phyloP scores from a whole-genome alignment of 257 asterid species.

The Solanum microdontum region DNA sequence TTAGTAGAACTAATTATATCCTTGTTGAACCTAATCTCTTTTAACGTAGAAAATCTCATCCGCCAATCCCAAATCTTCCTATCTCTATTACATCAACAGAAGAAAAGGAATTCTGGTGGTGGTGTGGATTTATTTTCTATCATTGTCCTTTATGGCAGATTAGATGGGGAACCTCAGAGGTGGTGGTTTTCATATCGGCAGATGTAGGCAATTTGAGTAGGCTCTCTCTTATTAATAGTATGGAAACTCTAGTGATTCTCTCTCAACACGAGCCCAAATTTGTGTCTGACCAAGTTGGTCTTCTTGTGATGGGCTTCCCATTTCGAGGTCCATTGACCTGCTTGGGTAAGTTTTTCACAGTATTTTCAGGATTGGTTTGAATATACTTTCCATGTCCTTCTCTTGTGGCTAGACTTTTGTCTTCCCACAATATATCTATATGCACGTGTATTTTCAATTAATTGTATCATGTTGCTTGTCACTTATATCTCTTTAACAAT shows the following conservation, averaged over 20 bases:
- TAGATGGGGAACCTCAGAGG: neutral
- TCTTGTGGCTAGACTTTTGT: neutral
- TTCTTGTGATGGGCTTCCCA: neutral
- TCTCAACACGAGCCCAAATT: too few species aligned
- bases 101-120: too few species aligned
- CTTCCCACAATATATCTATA: neutral
- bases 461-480: too few species aligned
- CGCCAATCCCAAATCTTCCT: neutral
- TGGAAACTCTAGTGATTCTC: neutral
- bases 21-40: too few species aligned
- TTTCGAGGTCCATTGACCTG: neutral
- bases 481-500: too few species aligned
- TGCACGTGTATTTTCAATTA: too few species aligned
- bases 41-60: neutral
- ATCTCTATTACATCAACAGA: too few species aligned
- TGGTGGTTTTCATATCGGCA: too few species aligned
- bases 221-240: neutral
- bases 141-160: neutral
- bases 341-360: too few species aligned
- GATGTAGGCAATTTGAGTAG: neutral
- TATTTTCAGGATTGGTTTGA: too few species aligned
- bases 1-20: too few species aligned
- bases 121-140: neutral
- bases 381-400: neutral
- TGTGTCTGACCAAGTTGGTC: neutral